These are phyloP conservation scores for Penicillium chermesinum DNA, from an alignment of 495 filamentous ascomycete genomes.

Conservation along the genomic window DNA sequence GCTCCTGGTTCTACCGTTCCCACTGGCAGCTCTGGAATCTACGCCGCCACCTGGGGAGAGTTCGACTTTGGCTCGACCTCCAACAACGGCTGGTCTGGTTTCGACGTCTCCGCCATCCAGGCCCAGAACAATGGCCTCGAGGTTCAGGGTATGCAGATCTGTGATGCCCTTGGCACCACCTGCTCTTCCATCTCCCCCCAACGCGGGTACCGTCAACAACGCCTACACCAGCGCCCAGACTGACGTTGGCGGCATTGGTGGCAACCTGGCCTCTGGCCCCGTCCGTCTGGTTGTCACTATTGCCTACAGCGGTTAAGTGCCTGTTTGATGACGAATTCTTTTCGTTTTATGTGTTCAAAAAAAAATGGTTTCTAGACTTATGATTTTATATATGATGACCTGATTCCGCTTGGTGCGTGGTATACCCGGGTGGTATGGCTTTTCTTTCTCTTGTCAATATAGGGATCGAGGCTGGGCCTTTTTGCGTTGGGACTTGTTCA, in stretches of 20 bases:
- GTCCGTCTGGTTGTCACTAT: constrained; percentile 27
- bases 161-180: constrained; percentile 18
- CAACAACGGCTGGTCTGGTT: constrained; percentile 39
- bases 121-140: constrained; percentile 29
- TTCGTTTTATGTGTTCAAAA: too few species aligned
- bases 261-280: constrained; percentile 27
- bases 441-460: constrained; percentile 3
- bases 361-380: constrained; percentile 5
- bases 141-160: constrained; percentile 35
- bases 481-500: constrained; percentile 1
- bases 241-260: constrained; percentile 36
- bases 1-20: constrained; percentile 29
- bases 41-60: constrained; percentile 42
- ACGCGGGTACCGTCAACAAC: constrained; percentile 26
- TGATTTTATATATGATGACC: constrained; percentile 2
- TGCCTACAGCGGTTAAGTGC: constrained; percentile 28
- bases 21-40: constrained; percentile 28
- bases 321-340: neutral
- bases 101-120: constrained; percentile 38
- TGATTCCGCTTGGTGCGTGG: neutral
- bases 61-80: constrained; percentile 34
- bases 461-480: constrained; percentile 8
- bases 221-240: constrained; percentile 34
- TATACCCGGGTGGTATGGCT: neutral
- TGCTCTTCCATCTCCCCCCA: constrained; percentile 32